A percentile compares a stretch with the other conserved stretches of the same genome.
Evolutionary conservation across 257 asterid genomes (phyloP).

Genomic region (Fraxinus excelsior): DNA sequence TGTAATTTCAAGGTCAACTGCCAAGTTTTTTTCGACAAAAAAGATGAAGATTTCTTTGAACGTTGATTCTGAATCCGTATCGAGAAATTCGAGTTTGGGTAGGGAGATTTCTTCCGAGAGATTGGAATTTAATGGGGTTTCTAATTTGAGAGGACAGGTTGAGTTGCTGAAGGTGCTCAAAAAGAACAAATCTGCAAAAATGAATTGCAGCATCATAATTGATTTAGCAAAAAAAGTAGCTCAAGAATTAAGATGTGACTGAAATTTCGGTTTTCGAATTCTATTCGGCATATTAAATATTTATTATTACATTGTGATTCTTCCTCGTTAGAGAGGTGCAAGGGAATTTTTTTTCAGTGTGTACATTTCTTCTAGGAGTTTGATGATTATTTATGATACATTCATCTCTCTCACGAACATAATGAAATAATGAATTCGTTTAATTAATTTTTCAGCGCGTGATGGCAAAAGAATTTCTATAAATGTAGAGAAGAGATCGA

Average conservation of each 20-base stretch:
- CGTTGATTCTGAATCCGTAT: conserved; percentile 5
- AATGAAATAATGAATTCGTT: too few species aligned
- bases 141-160: background rate
- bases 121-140: background rate
- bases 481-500: too few species aligned
- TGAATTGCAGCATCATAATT: background rate
- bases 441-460: too few species aligned
- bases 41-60: background rate
- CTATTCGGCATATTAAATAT: too few species aligned
- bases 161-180: background rate
- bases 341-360: too few species aligned
- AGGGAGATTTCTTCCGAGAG: conserved; percentile 13
- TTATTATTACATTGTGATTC: background rate
- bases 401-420: too few species aligned
- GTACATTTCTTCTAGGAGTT: background rate
- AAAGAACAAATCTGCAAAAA: background rate
- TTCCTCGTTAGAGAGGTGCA: background rate
- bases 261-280: background rate
- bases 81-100: conserved; percentile 1
- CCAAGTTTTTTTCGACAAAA: background rate
- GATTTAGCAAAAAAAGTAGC: background rate
- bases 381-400: too few species aligned
- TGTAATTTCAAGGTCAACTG: background rate
- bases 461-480: too few species aligned
- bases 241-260: background rate